Evolutionary conservation across 2,329 filamentous ascomycete genomes (phyloP), one percentile per base, ranked within the genome.

Genomic region (Dendrostoma leiphaemia): DNA sequence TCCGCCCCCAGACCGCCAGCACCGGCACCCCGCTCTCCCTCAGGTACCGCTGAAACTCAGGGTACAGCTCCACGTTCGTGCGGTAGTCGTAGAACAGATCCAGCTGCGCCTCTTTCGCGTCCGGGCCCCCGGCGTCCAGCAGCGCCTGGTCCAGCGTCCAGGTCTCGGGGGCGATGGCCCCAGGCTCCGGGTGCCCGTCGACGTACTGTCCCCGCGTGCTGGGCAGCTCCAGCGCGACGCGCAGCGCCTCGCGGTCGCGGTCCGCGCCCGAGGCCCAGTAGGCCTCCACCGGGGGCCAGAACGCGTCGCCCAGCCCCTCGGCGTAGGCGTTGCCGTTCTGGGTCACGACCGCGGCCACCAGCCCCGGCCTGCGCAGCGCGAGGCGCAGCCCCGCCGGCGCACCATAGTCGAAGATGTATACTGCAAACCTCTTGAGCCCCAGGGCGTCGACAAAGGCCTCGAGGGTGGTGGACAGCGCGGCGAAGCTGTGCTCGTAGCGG

Each of bases 341-440:
- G 3, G 74, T 70, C 52, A 85, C 71, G 58, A 85, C 79, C 13
- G 79, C 78, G 34, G 71, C 69, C 50, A 85, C 68, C 10, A 71
- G 68, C 1, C 74, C 64, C 0, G 79, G 77, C 2, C 76, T 69
- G 40, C 74, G 59, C 2, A 83, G 70, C 0, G 81, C 81, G 2
- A 85, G 69, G 2, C 80, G 74, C 23, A 84, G 67, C 1, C 75
- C 82, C 0, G 74, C 72, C 0, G 83, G 82, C 0, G 81, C 80
- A 48, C 83, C 83, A 63, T 85, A 85, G 69, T 86, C 82, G 63
- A 86, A 85, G 58, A 85, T 75, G 65, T 84, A 86, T 26, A 83
- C 65, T 13, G 77, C 74, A 66, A 78, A 84, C 29, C 71, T 73
- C 13, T 61, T 57, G 32, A 84, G 69, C 3, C 67, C 56, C 8